These are phyloP conservation scores for Penicillium odoratum DNA, from an alignment of 495 filamentous ascomycete genomes.

Conservation along the genomic window DNA sequence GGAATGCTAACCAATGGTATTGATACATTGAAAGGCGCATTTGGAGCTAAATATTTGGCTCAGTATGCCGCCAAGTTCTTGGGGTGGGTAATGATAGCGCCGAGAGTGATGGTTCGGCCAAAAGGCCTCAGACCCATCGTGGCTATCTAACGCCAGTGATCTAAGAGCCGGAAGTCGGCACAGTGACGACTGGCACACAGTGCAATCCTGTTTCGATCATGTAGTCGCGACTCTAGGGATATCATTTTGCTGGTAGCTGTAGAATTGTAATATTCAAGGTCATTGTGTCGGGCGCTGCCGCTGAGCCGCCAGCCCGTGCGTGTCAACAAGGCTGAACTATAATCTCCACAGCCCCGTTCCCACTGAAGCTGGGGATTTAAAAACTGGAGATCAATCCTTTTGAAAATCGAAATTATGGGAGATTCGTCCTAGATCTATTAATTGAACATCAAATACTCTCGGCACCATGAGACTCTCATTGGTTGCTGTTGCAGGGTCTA, in stretches of 20 bases:
- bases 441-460: not conserved
- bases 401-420: not conserved
- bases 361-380: not conserved
- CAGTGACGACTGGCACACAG: not conserved
- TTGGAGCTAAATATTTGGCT: not conserved
- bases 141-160: not conserved
- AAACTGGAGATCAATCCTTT: not conserved
- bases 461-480: not conserved
- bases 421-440: not conserved
- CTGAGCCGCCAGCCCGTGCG: not conserved
- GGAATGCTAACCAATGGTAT: not conserved
- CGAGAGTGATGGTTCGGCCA: not conserved
- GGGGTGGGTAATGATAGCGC: not conserved
- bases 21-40: not conserved
- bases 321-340: not conserved
- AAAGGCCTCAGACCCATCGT: not conserved
- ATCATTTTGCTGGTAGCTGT: not conserved
- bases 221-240: not conserved
- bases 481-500: not conserved
- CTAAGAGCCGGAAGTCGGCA: not conserved
- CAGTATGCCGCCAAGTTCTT: not conserved
- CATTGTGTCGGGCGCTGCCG: not conserved
- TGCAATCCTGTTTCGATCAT: not conserved
- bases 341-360: not conserved
- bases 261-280: not conserved